Evolutionary conservation across 2,329 filamentous ascomycete species (phyloP), one percentile per base, ranked within the genome.

Genomic region (Orbilia ellipsospora): DNA sequence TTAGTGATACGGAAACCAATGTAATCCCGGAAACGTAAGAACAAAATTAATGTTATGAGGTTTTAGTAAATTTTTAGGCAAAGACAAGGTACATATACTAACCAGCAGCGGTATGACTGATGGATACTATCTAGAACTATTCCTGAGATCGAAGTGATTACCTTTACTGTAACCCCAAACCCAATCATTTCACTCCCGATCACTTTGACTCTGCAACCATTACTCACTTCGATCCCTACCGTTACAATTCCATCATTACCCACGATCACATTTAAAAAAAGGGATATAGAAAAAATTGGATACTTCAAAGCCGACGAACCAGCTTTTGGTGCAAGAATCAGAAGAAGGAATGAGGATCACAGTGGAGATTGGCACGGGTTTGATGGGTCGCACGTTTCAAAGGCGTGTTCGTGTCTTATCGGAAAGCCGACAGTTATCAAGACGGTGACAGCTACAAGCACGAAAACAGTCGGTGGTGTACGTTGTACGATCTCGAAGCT

Each of bases 311-410:
- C 48, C 8, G 57, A 61, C 42, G 57, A n/a, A 15, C 57, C 57
- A 10, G 42, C 4, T 4, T 10, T 50, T 18, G 42, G 57, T 31
- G 57, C 57, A 2, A 61, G 20, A 13, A 61, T 61, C 18, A 61
- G 16, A n/a, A 31, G n/a, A 26, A 61, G 57, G 23, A 61, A 28
- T n/a, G 42, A 61, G 2, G 31, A 61, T 4, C 36, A 60, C 5
- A 23, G 42, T n/a, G 26, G 44, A 20, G 40, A 61, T 18, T 61
- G 57, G 57, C 57, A 50, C 28, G 57, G 57, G 4, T 61, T 50
- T 61, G 57, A 61, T n/a, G 57, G 57, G 23, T 61, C 57, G 4
- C 44, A 61, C 23, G 57, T 61, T 28, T 61, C 57, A 20, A 50
- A 50, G 44, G 57, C 57, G 26, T 61, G 57, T 23, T 61, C 57